Conservation (phyloP, 805 yeast genomes). For the Henningerozyma blattae region DNA sequence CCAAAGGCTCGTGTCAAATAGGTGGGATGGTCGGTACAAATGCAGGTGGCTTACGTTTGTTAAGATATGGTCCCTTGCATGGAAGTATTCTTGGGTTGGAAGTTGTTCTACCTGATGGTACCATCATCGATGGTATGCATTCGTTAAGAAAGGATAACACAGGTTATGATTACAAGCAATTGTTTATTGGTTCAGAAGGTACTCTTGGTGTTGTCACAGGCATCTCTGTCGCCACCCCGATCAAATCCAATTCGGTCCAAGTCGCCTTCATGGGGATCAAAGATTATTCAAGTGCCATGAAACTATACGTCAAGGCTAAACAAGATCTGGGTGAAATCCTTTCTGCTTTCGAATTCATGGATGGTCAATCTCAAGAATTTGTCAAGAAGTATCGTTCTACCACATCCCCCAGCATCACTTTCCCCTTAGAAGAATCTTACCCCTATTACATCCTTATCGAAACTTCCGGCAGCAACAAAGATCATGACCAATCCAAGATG, state of each 20-base stretch:
- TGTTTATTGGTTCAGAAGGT: conserved; percentile 91
- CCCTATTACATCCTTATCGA: conserved; percentile 89
- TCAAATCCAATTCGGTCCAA: conserved; percentile 74
- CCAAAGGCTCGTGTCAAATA: conserved; percentile 92
- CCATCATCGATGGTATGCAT: conserved; percentile 65
- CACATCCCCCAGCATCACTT: conserved; percentile 27
- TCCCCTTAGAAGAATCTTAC: conserved; percentile 68
- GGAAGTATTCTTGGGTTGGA: conserved; percentile 87
- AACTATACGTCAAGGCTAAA: conserved; percentile 69
- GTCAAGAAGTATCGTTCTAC: conserved; percentile 49
- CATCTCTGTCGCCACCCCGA: conserved; percentile 78
- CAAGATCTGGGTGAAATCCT: conserved; percentile 71
- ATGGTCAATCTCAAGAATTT: conserved; percentile 50
- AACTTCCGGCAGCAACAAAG: conserved; percentile 90
- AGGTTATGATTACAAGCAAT: conserved; percentile 85
- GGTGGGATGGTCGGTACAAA: conserved; percentile 94
- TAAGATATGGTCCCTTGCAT: conserved; percentile 85
- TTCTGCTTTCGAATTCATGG: conserved; percentile 94
- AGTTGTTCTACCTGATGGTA: conserved; percentile 87
- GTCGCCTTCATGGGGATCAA: conserved; percentile 81
- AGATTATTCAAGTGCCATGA: conserved; percentile 72
- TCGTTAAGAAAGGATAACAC: conserved; percentile 90
- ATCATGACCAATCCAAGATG: conserved; percentile 85
- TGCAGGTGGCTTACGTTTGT: conserved; percentile 86
- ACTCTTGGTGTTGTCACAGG: conserved; percentile 87